Base-by-base conservation (phyloP, 805 yeast genomes). In the Metschnikowia continentalis region DNA sequence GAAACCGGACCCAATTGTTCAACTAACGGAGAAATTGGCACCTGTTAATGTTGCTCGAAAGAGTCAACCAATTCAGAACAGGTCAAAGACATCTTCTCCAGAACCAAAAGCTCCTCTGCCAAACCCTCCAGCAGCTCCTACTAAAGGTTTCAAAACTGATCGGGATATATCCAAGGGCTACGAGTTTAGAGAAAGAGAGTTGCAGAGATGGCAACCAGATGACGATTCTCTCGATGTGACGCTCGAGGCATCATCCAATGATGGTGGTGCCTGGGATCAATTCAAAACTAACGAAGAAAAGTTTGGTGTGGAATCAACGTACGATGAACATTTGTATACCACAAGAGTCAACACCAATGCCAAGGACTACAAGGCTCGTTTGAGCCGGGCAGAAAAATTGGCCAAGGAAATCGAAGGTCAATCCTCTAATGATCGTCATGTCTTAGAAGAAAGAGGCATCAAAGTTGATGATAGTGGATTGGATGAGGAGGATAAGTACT, bases 401-500 rank as follows among this genome's bases (percentile, higher is more conserved):
- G 97, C 98, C 1, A 76, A 73, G 43, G 98, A 94, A 64, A 92
- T 92, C 60, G 94, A 88, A 67, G 69, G 78, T 37, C 86, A 81
- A 59, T 20, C 52, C 6, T 77, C 84, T 22, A 86, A 85, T 26
- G 90, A 88, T 63, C 71, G 80, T 30, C 98, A 94, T 65, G 56
- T 91, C 23, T 92, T 96, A 55, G 99, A 92, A 66, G 99, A 92
- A 68, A 82, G 99, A 66, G 96, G 96, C 23, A 54, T 82, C 14
- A 61, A 66, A 15, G 79, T 86, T 36, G 96, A 88, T 64, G 96
- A 88, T 62, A 80, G 87, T 53, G 96, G 96, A 15, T 58, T 88
- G 58, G 98, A 94, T 68, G 99, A 94, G 71, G 99, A 94, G 68
- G 97, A 91, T 67, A 88, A 88, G 68, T 94, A 91, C 64, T 90